Evolutionary conservation across 2,329 filamentous ascomycete species (phyloP).

Genomic region (Penicillium glabrum): DNA sequence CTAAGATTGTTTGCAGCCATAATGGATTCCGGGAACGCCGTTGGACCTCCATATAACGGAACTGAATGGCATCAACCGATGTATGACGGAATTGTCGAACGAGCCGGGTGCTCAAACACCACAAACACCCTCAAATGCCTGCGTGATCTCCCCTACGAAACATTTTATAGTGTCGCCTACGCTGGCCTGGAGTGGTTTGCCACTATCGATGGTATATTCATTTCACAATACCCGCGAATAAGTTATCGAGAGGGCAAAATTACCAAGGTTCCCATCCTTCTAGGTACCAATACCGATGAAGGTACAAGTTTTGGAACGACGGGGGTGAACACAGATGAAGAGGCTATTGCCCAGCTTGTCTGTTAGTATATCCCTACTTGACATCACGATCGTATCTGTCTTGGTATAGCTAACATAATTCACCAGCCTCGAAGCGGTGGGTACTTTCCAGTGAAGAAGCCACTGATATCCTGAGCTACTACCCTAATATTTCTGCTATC

Average conservation of each 20-base stretch:
- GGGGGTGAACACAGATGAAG: conserved; percentile 54
- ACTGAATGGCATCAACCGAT: conserved; percentile 36
- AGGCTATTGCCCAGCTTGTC: conserved; percentile 46
- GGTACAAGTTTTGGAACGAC: conserved; percentile 57
- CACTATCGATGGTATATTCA: conserved; percentile 57
- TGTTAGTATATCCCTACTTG: conserved; percentile 23
- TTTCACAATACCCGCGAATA: conserved; percentile 53
- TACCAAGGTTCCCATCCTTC: conserved; percentile 62
- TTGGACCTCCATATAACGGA: conserved; percentile 33
- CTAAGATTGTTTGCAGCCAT: conserved; percentile 20
- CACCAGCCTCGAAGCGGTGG: conserved; percentile 30
- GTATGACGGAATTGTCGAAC: conserved; percentile 30
- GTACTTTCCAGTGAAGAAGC: conserved; percentile 26
- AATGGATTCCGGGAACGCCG: conserved; percentile 33
- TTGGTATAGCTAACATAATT: conserved; percentile 5
- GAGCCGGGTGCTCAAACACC: conserved; percentile 26
- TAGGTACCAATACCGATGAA: conserved; percentile 66
- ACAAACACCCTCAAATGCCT: conserved; percentile 30
- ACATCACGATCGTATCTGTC: background rate
- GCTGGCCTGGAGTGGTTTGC: conserved; percentile 37
- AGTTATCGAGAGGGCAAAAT: conserved; percentile 60
- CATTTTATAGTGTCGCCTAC: conserved; percentile 24
- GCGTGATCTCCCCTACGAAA: conserved; percentile 26
- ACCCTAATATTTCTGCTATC: conserved; percentile 51
- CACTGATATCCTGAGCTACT: conserved; percentile 47